Conservation (phyloP, 2,329 filamentous ascomycete genomes). For the Cercospora sojina region DNA sequence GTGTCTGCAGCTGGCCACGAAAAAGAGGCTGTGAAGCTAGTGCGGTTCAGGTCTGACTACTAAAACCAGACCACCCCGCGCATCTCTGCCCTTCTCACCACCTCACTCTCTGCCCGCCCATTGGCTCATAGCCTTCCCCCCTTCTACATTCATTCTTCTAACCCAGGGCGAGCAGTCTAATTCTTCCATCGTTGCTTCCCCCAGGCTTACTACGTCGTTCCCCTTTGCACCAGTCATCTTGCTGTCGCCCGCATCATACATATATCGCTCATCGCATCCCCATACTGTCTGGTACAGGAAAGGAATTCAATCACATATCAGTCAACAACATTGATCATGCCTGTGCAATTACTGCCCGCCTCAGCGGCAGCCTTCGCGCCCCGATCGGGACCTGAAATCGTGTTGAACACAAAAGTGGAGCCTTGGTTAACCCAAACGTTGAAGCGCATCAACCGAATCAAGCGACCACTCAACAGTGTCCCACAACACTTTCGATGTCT, state of each 20-base stretch:
- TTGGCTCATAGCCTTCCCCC: slow-evolving; percentile 28
- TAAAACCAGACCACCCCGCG: slow-evolving; percentile 21
- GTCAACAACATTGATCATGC: slow-evolving; percentile 61
- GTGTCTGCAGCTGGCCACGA: slow-evolving; percentile 30
- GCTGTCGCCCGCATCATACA: slow-evolving; percentile 29
- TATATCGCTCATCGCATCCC: slow-evolving; percentile 33
- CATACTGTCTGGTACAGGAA: slow-evolving; percentile 24
- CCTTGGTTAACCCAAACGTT: slow-evolving; percentile 95
- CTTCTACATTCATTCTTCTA: slow-evolving; percentile 28
- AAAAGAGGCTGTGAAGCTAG: slow-evolving; percentile 27
- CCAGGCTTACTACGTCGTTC: slow-evolving; percentile 34
- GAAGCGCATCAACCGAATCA: slow-evolving; percentile 94
- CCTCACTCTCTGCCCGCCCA: slow-evolving; percentile 28
- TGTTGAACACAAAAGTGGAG: slow-evolving; percentile 87
- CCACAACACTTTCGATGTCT: slow-evolving; percentile 93
- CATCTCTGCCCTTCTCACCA: slow-evolving; percentile 19
- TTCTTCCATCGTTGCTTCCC: slow-evolving; percentile 30
- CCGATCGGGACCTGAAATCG: slow-evolving; percentile 89
- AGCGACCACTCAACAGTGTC: slow-evolving; percentile 95
- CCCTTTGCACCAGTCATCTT: slow-evolving; percentile 25
- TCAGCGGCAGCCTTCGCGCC: slow-evolving; percentile 96
- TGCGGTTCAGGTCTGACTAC: slow-evolving; percentile 15
- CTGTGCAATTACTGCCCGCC: slow-evolving; percentile 86
- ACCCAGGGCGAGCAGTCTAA: slow-evolving; percentile 31
- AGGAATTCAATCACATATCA: slow-evolving; percentile 19